Evolutionary conservation across 1,139 yeast species (phyloP).

Genomic region (Geotrichum citri-aurantii): DNA sequence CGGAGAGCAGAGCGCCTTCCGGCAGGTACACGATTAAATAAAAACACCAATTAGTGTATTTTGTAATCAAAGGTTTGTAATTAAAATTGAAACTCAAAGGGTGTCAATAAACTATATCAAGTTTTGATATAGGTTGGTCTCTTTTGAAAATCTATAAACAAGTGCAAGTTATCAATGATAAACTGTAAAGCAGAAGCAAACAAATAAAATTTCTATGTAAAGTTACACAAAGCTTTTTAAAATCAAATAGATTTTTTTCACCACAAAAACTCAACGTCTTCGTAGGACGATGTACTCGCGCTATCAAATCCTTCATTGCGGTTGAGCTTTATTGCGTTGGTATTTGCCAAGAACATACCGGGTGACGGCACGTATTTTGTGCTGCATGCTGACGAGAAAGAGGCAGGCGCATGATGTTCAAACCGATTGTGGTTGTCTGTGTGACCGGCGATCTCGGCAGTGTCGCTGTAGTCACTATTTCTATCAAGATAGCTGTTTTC

Average conservation of each 20-base stretch:
- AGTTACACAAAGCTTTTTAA: neutral
- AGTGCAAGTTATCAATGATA: no score
- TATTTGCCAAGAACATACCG: neutral
- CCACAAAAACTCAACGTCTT: slow-evolving; percentile 12
- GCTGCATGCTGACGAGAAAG: slow-evolving; percentile 7
- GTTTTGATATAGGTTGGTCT: no score
- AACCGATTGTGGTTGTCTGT: neutral
- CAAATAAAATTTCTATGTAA: no score
- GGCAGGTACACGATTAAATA: slow-evolving; percentile 19
- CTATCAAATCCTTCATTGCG: neutral
- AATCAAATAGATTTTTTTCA: neutral
- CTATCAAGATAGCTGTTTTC: neutral
- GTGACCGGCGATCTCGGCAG: neutral
- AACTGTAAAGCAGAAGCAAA: no score
- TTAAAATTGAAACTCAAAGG: neutral
- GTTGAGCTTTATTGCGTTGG: neutral
- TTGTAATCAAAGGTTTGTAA: neutral
- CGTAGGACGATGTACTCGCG: slow-evolving; percentile 14
- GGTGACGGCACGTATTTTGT: slow-evolving; percentile 4
- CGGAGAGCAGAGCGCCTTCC: slow-evolving; percentile 38
- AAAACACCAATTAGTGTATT: slow-evolving; percentile 30
- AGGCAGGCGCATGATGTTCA: neutral
- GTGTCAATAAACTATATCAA: no score
- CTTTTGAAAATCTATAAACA: no score
- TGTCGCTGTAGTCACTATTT: neutral